Evolutionary conservation across 2,329 filamentous ascomycete species (phyloP).

Genomic region (Xylariaceae sp.): DNA sequence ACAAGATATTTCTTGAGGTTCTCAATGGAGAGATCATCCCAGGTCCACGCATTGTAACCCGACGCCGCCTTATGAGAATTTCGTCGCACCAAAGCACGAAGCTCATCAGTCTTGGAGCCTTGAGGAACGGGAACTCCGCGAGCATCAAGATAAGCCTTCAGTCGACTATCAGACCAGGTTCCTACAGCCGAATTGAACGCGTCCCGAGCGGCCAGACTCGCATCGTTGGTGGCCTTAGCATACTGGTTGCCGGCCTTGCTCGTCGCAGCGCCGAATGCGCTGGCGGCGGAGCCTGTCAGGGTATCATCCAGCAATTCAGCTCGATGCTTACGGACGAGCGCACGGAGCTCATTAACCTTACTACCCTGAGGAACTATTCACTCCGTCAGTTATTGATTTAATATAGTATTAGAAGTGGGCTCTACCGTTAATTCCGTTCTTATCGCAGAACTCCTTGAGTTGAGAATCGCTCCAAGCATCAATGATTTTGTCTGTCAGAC

Average conservation of each 20-base stretch:
- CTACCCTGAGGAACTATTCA: constrained; percentile 84
- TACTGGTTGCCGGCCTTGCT: constrained; percentile 78
- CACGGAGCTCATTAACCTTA: constrained; percentile 85
- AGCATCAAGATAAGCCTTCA: constrained; percentile 80
- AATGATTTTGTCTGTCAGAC: constrained; percentile 81
- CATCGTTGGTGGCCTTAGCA: constrained; percentile 75
- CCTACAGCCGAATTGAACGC: constrained; percentile 68
- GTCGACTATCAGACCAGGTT: constrained; percentile 75
- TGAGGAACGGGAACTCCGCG: constrained; percentile 79
- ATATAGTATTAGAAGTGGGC: background rate
- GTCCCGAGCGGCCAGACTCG: constrained; percentile 65
- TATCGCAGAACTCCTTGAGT: constrained; percentile 91
- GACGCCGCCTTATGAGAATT: constrained; percentile 72
- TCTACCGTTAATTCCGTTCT: constrained; percentile 73
- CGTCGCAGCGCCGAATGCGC: constrained; percentile 73
- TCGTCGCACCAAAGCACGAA: constrained; percentile 76
- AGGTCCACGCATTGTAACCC: constrained; percentile 76
- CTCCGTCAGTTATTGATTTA: constrained; percentile 18
- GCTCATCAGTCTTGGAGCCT: constrained; percentile 71
- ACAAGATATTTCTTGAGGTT: constrained; percentile 68
- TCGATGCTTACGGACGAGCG: constrained; percentile 87
- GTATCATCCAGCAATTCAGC: constrained; percentile 73
- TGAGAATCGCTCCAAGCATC: constrained; percentile 88
- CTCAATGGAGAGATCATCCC: constrained; percentile 76
- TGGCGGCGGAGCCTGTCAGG: constrained; percentile 60